Evolutionary conservation across 768 basidiomycete species (phyloP).

Genomic region (Kwoniella sp.): DNA sequence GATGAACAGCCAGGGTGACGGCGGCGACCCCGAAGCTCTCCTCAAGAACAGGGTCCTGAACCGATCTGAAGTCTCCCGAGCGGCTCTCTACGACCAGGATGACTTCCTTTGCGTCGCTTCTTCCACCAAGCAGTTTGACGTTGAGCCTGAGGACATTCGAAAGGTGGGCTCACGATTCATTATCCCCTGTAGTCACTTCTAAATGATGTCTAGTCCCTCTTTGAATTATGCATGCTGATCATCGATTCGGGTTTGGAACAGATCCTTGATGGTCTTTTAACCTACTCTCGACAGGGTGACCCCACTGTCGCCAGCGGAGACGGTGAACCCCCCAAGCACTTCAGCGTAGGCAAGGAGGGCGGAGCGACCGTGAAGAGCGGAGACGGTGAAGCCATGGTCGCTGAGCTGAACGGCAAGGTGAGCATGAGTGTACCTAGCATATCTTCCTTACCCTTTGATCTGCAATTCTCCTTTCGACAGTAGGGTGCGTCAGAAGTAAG

Average conservation of each 20-base stretch:
- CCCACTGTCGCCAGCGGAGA: slow-evolving; percentile 36
- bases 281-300: slow-evolving; percentile 32
- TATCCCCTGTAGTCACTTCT: neutral
- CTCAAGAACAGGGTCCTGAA: slow-evolving; percentile 33
- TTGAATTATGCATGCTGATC: too few relatives aligned
- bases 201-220: neutral
- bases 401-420: slow-evolving; percentile 36
- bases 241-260: too few relatives aligned
- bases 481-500: too few relatives aligned
- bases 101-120: slow-evolving; percentile 36
- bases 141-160: slow-evolving; percentile 34
- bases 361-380: slow-evolving; percentile 30
- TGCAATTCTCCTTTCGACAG: too few relatives aligned
- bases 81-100: slow-evolving; percentile 29
- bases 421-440: neutral
- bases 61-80: slow-evolving; percentile 28
- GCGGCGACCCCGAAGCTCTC: slow-evolving; percentile 31
- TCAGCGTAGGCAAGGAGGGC: slow-evolving; percentile 34
- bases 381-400: slow-evolving; percentile 31
- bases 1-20: slow-evolving; percentile 27
- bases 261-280: slow-evolving; percentile 41
- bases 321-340: slow-evolving; percentile 29
- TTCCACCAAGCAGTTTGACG: slow-evolving; percentile 26
- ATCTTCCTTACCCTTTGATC: neutral
- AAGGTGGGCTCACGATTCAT: slow-evolving; percentile 28